Conservation (phyloP, 805 yeast species). For the Candida hispaniensis region DNA sequence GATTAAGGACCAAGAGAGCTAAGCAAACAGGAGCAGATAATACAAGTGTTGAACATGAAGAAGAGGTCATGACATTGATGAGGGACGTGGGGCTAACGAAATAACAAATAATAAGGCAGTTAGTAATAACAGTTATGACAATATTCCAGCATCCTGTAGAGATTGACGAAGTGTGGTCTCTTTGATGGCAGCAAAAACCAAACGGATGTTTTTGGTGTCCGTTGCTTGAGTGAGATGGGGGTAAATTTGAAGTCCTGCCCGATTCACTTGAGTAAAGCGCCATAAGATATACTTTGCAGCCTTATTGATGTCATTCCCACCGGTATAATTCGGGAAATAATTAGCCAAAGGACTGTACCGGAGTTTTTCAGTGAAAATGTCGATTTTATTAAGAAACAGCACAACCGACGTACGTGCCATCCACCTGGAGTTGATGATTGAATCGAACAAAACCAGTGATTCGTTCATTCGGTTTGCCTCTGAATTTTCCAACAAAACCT, state of each 20-base stretch:
- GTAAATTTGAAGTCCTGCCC: constrained; percentile 69
- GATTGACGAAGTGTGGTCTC: constrained; percentile 71
- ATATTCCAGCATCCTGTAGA: constrained; percentile 63
- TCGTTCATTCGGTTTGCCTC: constrained; percentile 65
- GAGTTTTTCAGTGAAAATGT: constrained; percentile 76
- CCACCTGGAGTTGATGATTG: constrained; percentile 89
- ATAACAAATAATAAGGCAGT: no score
- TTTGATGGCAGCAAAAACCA: constrained; percentile 76
- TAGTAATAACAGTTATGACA: constrained; percentile 29
- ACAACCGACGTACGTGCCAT: constrained; percentile 79
- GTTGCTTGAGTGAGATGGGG: constrained; percentile 92
- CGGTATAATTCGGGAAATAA: constrained; percentile 82
- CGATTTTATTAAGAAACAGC: constrained; percentile 79
- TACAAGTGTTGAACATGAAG: no score
- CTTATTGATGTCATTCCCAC: constrained; percentile 79
- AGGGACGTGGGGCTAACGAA: no score
- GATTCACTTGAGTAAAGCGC: constrained; percentile 77
- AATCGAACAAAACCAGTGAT: constrained; percentile 73
- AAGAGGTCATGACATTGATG: no score
- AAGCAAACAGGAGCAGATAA: no score
- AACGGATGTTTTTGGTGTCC: constrained; percentile 76
- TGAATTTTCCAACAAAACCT: constrained; percentile 64
- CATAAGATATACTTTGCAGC: constrained; percentile 87
- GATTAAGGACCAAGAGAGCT: no score
- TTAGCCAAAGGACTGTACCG: constrained; percentile 70